A percentile compares a stretch with the other conserved stretches of the same genome.
These are phyloP conservation scores for Buddleja alternifolia DNA, from an alignment of 257 asterid species.

Conservation along the genomic window DNA sequence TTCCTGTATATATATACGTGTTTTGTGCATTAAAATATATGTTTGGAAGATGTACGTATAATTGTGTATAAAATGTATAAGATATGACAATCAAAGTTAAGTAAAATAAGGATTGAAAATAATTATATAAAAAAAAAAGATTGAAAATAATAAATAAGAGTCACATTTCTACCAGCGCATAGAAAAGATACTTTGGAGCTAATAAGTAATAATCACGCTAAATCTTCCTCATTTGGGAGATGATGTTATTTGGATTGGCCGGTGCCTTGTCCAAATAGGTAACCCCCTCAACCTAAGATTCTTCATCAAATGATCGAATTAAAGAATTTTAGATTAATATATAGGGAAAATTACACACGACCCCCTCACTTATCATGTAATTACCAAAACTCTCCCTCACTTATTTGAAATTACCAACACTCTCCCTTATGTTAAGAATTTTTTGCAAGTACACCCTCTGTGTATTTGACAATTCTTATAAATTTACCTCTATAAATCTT, in stretches of 20 bases:
- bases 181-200: constrained; percentile 20
- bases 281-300: constrained; percentile 27
- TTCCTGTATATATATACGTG: too few species aligned
- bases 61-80: background rate
- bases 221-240: constrained; percentile 15
- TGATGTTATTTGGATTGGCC: constrained; percentile 15
- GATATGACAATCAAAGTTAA: background rate
- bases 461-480: too few species aligned
- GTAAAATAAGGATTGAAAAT: background rate
- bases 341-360: background rate
- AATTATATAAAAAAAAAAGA: too few species aligned
- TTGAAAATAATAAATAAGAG: background rate
- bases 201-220: background rate
- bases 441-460: too few species aligned
- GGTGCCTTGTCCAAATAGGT: constrained; percentile 24
- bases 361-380: too few species aligned
- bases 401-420: too few species aligned
- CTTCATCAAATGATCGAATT: background rate
- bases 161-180: background rate
- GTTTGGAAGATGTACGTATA: too few species aligned
- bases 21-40: too few species aligned
- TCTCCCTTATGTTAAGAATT: too few species aligned
- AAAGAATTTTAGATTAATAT: background rate
- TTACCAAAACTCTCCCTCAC: too few species aligned
- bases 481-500: too few species aligned